Evolutionary conservation across 352 stramenopile genomes (phyloP).

Genomic region (Phytopythium litorale): DNA sequence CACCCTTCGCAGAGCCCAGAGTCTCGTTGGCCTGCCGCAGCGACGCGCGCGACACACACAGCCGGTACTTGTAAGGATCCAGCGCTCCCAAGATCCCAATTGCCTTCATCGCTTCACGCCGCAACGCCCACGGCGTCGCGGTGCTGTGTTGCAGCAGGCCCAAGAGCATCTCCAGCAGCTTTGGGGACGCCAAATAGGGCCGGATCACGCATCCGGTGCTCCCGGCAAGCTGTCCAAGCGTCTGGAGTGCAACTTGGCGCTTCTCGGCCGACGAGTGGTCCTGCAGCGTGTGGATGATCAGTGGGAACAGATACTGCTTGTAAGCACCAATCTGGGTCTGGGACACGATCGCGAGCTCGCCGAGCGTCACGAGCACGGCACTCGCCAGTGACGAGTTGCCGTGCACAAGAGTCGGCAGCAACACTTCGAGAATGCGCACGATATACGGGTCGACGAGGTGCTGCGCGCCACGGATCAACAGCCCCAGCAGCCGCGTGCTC

Average conservation of each 20-base stretch:
- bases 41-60: conserved; percentile 66
- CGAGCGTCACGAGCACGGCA: conserved; percentile 75
- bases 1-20: not conserved
- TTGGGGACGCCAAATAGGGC: conserved; percentile 95
- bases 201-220: conserved; percentile 93
- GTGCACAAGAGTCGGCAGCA: conserved; percentile 85
- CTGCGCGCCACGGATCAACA: conserved; percentile 80
- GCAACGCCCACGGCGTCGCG: conserved; percentile 88
- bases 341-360: conserved; percentile 91
- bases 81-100: conserved; percentile 95
- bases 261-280: conserved; percentile 96
- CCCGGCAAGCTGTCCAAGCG: conserved; percentile 92
- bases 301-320: conserved; percentile 92
- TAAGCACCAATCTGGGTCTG: conserved; percentile 91
- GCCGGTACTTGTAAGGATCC: conserved; percentile 95
- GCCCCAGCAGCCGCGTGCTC: conserved; percentile 80
- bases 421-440: conserved; percentile 62
- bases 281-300: conserved; percentile 95
- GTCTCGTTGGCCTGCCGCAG: conserved; percentile 66
- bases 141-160: conserved; percentile 92
- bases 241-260: conserved; percentile 94
- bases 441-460: conserved; percentile 87
- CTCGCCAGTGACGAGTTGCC: conserved; percentile 78
- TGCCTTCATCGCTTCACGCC: conserved; percentile 95
- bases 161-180: conserved; percentile 93